phyloP scores from a whole-genome alignment of 2,329 filamentous ascomycete genomes.

The Teratosphaeria zuluensis region DNA sequence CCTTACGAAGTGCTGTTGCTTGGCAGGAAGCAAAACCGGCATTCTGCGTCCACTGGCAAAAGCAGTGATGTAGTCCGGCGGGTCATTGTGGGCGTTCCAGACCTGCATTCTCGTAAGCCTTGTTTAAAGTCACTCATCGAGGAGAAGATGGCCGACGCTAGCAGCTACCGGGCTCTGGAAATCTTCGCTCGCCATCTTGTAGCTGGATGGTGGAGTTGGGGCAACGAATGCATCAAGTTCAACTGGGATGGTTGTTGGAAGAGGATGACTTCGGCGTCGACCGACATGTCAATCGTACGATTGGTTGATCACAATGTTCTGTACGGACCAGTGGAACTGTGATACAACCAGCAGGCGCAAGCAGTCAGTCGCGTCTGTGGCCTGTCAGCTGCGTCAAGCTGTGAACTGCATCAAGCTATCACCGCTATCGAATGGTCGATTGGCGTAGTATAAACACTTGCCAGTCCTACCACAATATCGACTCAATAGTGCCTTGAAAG shows the following conservation, averaged over 20 bases:
- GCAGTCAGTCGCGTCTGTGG: no score
- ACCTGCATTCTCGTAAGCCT: conserved; percentile 71
- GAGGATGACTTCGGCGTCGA: neutral
- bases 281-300: no score
- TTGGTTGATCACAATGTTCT: no score
- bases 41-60: neutral
- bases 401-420: no score
- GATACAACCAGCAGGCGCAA: no score
- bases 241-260: conserved; percentile 50
- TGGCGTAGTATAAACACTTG: no score
- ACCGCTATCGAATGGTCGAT: no score
- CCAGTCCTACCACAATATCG: no score
- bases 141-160: conserved; percentile 37
- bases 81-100: conserved; percentile 60
- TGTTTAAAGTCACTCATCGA: conserved; percentile 55
- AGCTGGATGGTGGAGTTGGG: conserved; percentile 70
- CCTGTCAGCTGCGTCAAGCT: no score
- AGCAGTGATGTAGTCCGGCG: conserved; percentile 33
- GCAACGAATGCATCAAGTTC: conserved; percentile 62
- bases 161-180: conserved; percentile 54
- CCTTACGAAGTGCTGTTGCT: conserved; percentile 68
- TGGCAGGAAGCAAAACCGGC: conserved; percentile 29
- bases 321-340: no score
- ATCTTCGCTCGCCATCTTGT: conserved; percentile 68
- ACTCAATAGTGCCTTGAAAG: no score